phyloP scores from a whole-genome alignment of 352 stramenopile genomes.

The Phytophthora litchii region DNA sequence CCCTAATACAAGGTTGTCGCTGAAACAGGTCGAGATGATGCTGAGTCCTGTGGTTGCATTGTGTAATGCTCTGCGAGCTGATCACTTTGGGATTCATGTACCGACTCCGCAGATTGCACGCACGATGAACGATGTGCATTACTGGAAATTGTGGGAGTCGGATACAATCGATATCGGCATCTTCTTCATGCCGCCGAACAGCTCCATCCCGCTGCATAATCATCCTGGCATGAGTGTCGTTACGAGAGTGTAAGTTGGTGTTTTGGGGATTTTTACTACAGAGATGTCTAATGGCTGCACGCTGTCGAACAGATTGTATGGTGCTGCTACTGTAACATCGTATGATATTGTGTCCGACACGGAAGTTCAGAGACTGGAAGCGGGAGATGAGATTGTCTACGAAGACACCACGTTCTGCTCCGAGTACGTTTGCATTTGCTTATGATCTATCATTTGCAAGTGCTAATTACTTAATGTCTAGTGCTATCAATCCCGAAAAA shows the following conservation, averaged over 20 bases:
- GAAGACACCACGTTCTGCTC: conserved; percentile 33
- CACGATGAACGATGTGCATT: conserved; percentile 83
- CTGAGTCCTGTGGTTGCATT: conserved; percentile 64
- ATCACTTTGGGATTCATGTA: conserved; percentile 78
- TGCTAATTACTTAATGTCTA: conserved; percentile 20
- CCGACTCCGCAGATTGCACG: conserved; percentile 65
- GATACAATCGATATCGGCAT: conserved; percentile 87
- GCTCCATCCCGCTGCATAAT: conserved; percentile 81
- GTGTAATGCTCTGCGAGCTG: conserved; percentile 56
- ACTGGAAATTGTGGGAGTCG: conserved; percentile 87
- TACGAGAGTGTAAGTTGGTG: conserved; percentile 68
- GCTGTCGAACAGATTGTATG: conserved; percentile 62
- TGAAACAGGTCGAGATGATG: conserved; percentile 76
- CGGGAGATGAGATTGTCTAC: conserved; percentile 36
- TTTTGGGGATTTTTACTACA: background rate
- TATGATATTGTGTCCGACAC: conserved; percentile 72
- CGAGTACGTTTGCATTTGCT: conserved; percentile 32
- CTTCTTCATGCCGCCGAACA: conserved; percentile 84
- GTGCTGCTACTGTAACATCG: conserved; percentile 69
- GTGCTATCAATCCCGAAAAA: conserved; percentile 42
- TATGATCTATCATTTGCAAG: background rate
- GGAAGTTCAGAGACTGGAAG: conserved; percentile 35
- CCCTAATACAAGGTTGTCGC: conserved; percentile 71
- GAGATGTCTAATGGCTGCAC: conserved; percentile 9
- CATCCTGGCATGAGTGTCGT: conserved; percentile 87